Conservation (phyloP, 2,329 filamentous ascomycete species). For the Tolypocladium inflatum region DNA sequence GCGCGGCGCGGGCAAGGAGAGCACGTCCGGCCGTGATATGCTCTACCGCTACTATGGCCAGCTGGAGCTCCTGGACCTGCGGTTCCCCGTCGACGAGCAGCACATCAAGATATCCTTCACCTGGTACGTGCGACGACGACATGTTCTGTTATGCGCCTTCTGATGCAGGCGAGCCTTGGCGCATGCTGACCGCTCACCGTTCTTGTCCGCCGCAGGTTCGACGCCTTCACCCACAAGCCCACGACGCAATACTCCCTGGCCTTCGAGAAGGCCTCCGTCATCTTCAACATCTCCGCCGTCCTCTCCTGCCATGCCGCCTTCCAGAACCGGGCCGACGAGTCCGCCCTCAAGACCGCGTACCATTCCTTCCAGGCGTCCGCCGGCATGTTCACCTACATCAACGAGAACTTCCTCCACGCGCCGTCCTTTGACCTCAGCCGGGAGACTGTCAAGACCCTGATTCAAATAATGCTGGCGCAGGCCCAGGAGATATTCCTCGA, state of each 20-base stretch:
- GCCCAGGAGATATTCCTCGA: conserved; percentile 96
- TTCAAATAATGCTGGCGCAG: conserved; percentile 87
- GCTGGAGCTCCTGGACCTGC: conserved; percentile 83
- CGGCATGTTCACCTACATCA: conserved; percentile 99
- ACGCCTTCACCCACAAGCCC: conserved; percentile 98
- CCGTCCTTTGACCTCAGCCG: conserved; percentile 92
- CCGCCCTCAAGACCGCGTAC: conserved; percentile 90
- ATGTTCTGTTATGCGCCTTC: neutral
- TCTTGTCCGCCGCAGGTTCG: conserved; percentile 59
- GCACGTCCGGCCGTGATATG: conserved; percentile 83
- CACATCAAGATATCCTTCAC: conserved; percentile 99
- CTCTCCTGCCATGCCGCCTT: conserved; percentile 90
- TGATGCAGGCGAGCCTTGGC: neutral
- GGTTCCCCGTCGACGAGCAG: conserved; percentile 96
- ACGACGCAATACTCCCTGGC: conserved; percentile 94
- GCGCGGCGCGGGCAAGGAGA: conserved; percentile 94
- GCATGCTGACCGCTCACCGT: conserved; percentile 5
- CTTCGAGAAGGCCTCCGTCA: conserved; percentile 97
- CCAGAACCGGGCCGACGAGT: conserved; percentile 86
- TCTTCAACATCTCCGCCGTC: conserved; percentile 98
- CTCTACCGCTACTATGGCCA: conserved; percentile 97
- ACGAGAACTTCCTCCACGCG: conserved; percentile 97
- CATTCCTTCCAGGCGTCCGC: conserved; percentile 97
- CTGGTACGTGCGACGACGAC: conserved; percentile 52
- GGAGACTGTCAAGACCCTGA: conserved; percentile 91